Base-by-base conservation (phyloP, 2,329 filamentous ascomycete genomes). In the Orbilia oligospora region DNA sequence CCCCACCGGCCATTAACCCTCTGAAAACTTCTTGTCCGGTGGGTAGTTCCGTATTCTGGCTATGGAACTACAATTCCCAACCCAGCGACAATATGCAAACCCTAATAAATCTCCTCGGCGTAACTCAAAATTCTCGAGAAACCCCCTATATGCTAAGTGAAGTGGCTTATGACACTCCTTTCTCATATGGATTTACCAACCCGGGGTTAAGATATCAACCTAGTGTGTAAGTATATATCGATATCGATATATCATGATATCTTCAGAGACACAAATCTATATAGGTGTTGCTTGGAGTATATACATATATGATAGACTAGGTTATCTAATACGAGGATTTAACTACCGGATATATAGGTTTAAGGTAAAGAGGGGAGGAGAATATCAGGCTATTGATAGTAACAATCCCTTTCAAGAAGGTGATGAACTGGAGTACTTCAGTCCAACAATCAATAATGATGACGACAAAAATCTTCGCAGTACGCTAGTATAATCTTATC, bases 361-460 rank as follows among this genome's bases (percentile, higher is more conserved):
- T 33, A 64, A 65, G 14, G 36, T 78, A 9, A 53, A 68, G n/a
- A 55, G 68, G 6, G 56, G 49, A 8, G 68, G 63, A 3, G 55
- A 22, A 6, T 78, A 78, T 20, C 67, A 78, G 30, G 16, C 18
- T 2, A 71, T 78, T 14, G 64, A 78, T 33, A 55, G 18, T 18
- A 78, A 69, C 8, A 72, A 68, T n/a, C 44, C 51, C 12, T 14
- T 72, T 1, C 33, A 41, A 20, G 46, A 55, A 8, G 63, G 55
- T n/a, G 75, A 78, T 27, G 44, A 49, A n/a, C 55, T 78, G 8
- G 75, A 78, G 46, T 78, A 72, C 30, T 68, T 24, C 20, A 51
- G 75, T 10, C 75, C 75, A 8, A 20, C 41, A 12, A 9, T n/a
- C 33, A 27, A 48, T 3, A 12, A 24, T 2, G 30, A 18, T 2